These are phyloP conservation scores for Apiotrichum gamsii DNA, from an alignment of 1,284 basidiomycete species.

Conservation along the genomic window DNA sequence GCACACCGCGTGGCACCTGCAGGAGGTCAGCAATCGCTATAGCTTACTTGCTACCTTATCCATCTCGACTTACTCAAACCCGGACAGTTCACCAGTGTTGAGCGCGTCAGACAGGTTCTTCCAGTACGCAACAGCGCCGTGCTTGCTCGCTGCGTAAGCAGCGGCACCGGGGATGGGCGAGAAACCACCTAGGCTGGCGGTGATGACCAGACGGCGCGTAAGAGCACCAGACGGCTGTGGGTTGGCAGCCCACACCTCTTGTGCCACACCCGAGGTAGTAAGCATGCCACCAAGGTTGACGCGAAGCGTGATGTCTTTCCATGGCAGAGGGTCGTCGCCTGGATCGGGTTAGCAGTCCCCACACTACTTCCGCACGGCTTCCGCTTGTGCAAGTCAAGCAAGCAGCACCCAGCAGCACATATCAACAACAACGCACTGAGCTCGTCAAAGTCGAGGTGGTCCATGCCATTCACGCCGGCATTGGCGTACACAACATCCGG, in stretches of 20 bases:
- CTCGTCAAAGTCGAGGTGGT: slow-evolving; percentile 18
- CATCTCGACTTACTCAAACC: slow-evolving; percentile 22
- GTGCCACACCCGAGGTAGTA: slow-evolving; percentile 13
- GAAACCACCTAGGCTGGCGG: slow-evolving; percentile 22
- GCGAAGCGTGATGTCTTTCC: slow-evolving; percentile 12
- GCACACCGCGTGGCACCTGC: slow-evolving; percentile 25
- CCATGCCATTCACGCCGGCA: slow-evolving; percentile 19
- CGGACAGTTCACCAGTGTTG: background rate
- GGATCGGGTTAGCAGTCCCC: no score
- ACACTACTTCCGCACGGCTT: no score
- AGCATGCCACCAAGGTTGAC: slow-evolving; percentile 23
- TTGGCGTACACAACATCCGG: slow-evolving; percentile 27
- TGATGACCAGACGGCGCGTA: slow-evolving; percentile 12
- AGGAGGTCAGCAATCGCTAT: background rate
- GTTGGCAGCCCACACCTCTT: slow-evolving; percentile 12
- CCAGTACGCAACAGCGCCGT: slow-evolving; percentile 23
- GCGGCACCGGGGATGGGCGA: slow-evolving; percentile 15
- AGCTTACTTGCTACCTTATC: no score
- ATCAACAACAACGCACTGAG: slow-evolving; percentile 13
- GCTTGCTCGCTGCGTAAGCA: slow-evolving; percentile 21
- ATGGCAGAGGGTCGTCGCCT: slow-evolving; percentile 3
- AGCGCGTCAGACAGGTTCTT: slow-evolving; percentile 12
- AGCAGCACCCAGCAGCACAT: no score
- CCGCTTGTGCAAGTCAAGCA: no score
- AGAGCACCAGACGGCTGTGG: background rate